Evolutionary conservation across 768 basidiomycete species (phyloP).

Genomic region (Agaricus subrufescens): DNA sequence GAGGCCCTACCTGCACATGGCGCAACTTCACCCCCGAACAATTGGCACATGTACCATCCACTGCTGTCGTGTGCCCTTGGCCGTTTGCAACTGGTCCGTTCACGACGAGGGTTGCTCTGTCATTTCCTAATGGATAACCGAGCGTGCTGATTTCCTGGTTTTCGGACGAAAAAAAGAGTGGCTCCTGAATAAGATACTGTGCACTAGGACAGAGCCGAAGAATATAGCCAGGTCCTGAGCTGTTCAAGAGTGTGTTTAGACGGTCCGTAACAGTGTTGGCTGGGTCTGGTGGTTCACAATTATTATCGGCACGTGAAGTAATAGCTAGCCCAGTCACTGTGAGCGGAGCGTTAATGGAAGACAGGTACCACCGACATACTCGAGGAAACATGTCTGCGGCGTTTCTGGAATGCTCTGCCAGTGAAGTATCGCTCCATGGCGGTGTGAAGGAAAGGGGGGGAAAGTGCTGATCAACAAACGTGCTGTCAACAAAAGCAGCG

Average conservation of each 20-base stretch:
- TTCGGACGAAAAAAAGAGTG: conserved; percentile 59
- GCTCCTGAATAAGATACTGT: conserved; percentile 60
- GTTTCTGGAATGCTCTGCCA: neutral
- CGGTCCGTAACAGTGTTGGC: conserved; percentile 59
- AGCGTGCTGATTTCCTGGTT: conserved; percentile 80
- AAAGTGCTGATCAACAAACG: neutral
- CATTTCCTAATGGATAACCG: conserved; percentile 66
- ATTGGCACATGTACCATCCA: conserved; percentile 58
- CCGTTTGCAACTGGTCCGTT: conserved; percentile 59
- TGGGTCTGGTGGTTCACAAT: conserved; percentile 47
- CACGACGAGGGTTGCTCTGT: conserved; percentile 68
- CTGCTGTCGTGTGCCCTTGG: conserved; percentile 66
- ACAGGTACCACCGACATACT: neutral
- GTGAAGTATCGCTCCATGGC: conserved; percentile 5
- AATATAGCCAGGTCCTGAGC: conserved; percentile 61
- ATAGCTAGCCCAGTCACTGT: neutral
- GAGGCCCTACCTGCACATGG: conserved; percentile 58
- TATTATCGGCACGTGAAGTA: conserved; percentile 8
- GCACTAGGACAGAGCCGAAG: conserved; percentile 62
- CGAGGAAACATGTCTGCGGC: neutral
- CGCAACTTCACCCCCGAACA: conserved; percentile 61
- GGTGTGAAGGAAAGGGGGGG: neutral
- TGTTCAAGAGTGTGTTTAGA: conserved; percentile 58
- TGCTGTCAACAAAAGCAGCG: no score
- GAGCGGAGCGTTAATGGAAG: neutral